Evolutionary conservation across 2,329 filamentous ascomycete genomes (phyloP).

Genomic region (Claviceps fusiformis): DNA sequence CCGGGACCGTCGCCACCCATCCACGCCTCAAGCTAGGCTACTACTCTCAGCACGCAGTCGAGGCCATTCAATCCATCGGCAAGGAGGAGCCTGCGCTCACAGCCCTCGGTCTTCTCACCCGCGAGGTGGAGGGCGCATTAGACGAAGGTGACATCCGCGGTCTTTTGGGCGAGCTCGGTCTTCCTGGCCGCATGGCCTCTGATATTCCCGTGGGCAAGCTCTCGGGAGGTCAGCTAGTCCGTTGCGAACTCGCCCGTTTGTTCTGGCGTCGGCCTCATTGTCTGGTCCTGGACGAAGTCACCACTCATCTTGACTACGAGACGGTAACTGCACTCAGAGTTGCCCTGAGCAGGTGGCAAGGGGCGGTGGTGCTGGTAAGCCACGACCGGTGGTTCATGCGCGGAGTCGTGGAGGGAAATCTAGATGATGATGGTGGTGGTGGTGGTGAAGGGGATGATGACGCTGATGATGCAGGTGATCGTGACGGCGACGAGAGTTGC

Average conservation of each 20-base stretch:
- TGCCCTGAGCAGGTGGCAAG: constrained; percentile 54
- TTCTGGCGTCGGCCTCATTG: constrained; percentile 57
- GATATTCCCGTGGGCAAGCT: constrained; percentile 61
- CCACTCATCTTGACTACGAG: constrained; percentile 74
- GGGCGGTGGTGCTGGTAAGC: constrained; percentile 63
- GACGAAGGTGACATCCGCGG: constrained; percentile 55
- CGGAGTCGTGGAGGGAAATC: constrained; percentile 40
- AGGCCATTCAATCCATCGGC: constrained; percentile 47
- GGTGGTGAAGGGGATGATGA: constrained; percentile 10
- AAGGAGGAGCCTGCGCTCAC: constrained; percentile 39
- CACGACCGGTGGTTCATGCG: constrained; percentile 76
- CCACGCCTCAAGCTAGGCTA: constrained; percentile 58
- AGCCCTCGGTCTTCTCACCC: constrained; percentile 48
- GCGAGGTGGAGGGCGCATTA: constrained; percentile 36
- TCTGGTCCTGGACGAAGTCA: constrained; percentile 67
- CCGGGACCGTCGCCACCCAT: constrained; percentile 51
- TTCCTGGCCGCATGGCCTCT: constrained; percentile 56
- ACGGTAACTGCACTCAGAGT: constrained; percentile 59
- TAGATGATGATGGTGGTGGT: constrained; percentile 15
- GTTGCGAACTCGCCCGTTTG: constrained; percentile 51
- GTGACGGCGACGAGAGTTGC: constrained; percentile 13
- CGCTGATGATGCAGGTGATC: too few relatives aligned
- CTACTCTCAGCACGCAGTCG: constrained; percentile 70
- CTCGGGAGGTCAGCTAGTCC: constrained; percentile 66
- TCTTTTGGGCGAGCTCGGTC: constrained; percentile 53